Evolutionary conservation across 345 rosid genomes (phyloP).

Genomic region (Carallia brachiata): DNA sequence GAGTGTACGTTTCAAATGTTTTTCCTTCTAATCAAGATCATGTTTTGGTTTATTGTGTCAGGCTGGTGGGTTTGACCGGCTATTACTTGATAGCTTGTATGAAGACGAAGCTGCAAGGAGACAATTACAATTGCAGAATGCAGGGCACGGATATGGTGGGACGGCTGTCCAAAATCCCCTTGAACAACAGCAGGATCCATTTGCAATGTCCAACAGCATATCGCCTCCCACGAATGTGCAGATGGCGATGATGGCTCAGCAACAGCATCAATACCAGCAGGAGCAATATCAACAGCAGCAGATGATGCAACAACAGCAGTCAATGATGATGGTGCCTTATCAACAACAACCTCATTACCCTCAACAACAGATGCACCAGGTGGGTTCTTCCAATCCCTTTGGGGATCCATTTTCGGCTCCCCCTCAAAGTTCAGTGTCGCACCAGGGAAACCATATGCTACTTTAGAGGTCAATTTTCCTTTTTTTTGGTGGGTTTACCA

Average conservation of each 20-base stretch:
- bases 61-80: conserved; percentile 92
- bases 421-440: conserved; percentile 37
- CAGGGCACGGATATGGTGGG: conserved; percentile 69
- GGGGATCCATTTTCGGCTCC: conserved; percentile 54
- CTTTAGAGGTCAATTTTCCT: conserved; percentile 33
- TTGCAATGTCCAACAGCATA: conserved; percentile 59
- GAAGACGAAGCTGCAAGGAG: conserved; percentile 79
- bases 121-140: conserved; percentile 69
- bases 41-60: conserved; percentile 15
- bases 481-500: background rate
- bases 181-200: conserved; percentile 61
- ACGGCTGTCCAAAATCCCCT: conserved; percentile 47
- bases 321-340: conserved; percentile 33
- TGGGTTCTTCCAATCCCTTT: conserved; percentile 60
- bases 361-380: conserved; percentile 34
- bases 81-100: conserved; percentile 82
- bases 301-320: conserved; percentile 37
- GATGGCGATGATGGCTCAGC: conserved; percentile 67
- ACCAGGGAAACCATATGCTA: conserved; percentile 43
- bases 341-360: conserved; percentile 28
- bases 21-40: background rate
- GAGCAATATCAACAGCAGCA: background rate
- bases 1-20: no score
- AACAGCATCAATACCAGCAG: conserved; percentile 43
- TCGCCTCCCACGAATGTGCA: conserved; percentile 88